A percentile compares a stretch with the other conserved stretches of the same genome.
Conservation (phyloP, 2,329 filamentous ascomycete genomes). For the Tolypocladium tundrense region DNA sequence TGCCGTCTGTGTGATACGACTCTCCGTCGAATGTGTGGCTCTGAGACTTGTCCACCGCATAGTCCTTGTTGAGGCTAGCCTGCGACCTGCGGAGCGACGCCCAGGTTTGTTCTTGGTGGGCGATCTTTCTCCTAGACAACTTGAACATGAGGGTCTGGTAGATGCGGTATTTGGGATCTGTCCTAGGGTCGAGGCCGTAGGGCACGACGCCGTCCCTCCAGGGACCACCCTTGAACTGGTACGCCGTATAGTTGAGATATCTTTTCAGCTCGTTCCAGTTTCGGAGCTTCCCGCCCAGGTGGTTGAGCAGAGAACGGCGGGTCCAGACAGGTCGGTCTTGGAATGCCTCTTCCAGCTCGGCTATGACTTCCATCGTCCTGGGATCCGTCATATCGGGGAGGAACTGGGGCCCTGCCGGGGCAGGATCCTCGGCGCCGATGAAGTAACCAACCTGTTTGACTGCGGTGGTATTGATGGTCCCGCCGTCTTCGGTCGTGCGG, state of each 20-base stretch:
- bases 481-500: slow-evolving; percentile 46
- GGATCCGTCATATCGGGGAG: slow-evolving; percentile 50
- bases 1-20: slow-evolving; percentile 65
- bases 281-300: slow-evolving; percentile 41
- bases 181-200: slow-evolving; percentile 79
- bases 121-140: slow-evolving; percentile 42
- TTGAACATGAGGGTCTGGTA: slow-evolving; percentile 91
- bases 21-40: slow-evolving; percentile 79
- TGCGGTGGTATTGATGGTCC: slow-evolving; percentile 47
- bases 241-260: slow-evolving; percentile 75
- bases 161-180: slow-evolving; percentile 61
- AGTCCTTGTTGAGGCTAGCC: slow-evolving; percentile 27
- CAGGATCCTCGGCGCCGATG: slow-evolving; percentile 50
- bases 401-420: slow-evolving; percentile 48
- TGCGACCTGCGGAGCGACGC: slow-evolving; percentile 33
- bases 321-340: slow-evolving; percentile 76
- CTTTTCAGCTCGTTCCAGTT: slow-evolving; percentile 55
- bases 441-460: slow-evolving; percentile 51
- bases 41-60: slow-evolving; percentile 27
- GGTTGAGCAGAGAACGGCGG: slow-evolving; percentile 68
- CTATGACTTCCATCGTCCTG: slow-evolving; percentile 54
- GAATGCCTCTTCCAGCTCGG: slow-evolving; percentile 54
- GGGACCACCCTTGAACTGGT: slow-evolving; percentile 85
- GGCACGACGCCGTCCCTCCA: slow-evolving; percentile 82
- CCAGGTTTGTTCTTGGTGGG: slow-evolving; percentile 37